Conservation (phyloP, 345 rosid species). For the Citrus reticulata region DNA sequence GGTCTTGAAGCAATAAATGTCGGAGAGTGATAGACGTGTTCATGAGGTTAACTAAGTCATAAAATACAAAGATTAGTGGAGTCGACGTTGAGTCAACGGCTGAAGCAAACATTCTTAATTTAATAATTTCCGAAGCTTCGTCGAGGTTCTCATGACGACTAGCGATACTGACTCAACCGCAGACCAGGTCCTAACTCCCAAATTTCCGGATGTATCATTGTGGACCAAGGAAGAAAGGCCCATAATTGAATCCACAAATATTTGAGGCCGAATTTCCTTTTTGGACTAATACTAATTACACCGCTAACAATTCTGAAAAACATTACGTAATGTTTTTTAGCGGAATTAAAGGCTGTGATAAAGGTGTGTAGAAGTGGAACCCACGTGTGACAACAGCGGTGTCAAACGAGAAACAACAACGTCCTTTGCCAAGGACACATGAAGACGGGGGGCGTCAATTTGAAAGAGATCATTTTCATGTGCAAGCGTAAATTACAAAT, state of each 20-base stretch:
- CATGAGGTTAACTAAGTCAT: background rate
- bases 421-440: too few species aligned
- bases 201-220: too few species aligned
- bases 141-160: background rate
- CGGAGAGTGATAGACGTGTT: background rate
- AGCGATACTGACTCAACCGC: too few species aligned
- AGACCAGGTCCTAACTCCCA: too few species aligned
- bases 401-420: accelerated
- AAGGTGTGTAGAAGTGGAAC: background rate
- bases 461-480: background rate
- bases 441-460: background rate
- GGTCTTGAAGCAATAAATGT: too few species aligned
- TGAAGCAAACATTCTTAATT: background rate
- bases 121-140: background rate
- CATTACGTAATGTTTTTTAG: too few species aligned
- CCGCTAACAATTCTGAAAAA: too few species aligned
- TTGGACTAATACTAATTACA: too few species aligned
- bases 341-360: too few species aligned
- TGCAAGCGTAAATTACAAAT: background rate
- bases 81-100: background rate
- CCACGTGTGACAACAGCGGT: background rate
- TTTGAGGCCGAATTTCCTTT: too few species aligned
- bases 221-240: background rate
- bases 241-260: background rate
- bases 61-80: background rate